Evolutionary conservation across 129 eudicot species (phyloP).

Genomic region (Flaveria linearis): DNA sequence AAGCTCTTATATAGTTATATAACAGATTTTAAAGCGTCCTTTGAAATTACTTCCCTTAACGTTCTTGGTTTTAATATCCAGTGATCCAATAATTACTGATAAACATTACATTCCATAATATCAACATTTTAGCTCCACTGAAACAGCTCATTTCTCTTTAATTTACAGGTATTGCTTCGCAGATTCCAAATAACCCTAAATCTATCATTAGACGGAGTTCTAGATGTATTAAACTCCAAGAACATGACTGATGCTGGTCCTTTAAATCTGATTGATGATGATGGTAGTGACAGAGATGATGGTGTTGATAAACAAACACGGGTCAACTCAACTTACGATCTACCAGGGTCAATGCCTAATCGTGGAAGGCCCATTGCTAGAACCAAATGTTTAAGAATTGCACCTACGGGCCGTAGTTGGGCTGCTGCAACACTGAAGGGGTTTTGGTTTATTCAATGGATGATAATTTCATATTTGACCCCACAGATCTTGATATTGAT

Average conservation of each 20-base stretch:
- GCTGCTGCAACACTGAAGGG: conserved; percentile 98
- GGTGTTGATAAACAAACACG: conserved; percentile 88
- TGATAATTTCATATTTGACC: conserved; percentile 90
- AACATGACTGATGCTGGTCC: conserved; percentile 98
- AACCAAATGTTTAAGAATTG: conserved; percentile 83
- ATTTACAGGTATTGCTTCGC: conserved; percentile 73
- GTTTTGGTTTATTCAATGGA: conserved; percentile 88
- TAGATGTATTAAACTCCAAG: conserved; percentile 82
- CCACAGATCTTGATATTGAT: conserved; percentile 96
- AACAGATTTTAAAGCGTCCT: background rate
- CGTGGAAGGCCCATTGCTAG: conserved; percentile 83
- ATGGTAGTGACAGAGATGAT: conserved; percentile 72
- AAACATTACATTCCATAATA: background rate
- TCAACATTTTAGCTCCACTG: background rate
- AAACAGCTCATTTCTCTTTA: background rate
- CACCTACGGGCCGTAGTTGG: conserved; percentile 96
- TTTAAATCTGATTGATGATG: conserved; percentile 77
- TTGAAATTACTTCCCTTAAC: background rate
- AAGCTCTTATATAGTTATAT: background rate
- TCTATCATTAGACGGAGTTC: conserved; percentile 90
- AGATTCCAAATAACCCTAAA: conserved; percentile 88
- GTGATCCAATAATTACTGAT: background rate
- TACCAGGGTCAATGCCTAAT: conserved; percentile 88
- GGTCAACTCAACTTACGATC: conserved; percentile 53
- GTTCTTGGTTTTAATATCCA: background rate